phyloP scores from a whole-genome alignment of 2,329 filamentous ascomycete species.

The Alternaria triticina region DNA sequence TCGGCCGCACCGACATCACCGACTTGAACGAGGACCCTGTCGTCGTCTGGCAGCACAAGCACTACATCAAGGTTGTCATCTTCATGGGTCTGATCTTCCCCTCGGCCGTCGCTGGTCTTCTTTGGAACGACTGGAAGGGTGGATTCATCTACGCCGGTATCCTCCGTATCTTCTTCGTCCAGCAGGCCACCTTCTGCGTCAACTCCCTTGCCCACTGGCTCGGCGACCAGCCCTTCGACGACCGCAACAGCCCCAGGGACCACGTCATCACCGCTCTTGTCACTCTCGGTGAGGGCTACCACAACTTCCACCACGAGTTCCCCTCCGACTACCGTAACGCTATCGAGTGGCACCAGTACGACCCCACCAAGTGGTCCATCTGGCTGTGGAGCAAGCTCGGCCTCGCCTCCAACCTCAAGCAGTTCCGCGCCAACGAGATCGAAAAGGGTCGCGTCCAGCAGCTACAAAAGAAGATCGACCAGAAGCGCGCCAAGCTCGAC shows the following conservation, averaged over 20 bases:
- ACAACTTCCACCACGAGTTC: conserved; percentile 56
- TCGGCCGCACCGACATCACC: conserved; percentile 59
- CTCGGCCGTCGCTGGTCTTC: conserved; percentile 55
- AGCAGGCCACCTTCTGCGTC: conserved; percentile 62
- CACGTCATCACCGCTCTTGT: conserved; percentile 53
- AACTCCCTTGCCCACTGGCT: conserved; percentile 62
- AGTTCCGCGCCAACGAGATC: conserved; percentile 54
- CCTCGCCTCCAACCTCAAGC: conserved; percentile 52
- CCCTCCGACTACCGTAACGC: conserved; percentile 54
- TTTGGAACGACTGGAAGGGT: conserved; percentile 58
- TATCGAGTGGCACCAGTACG: conserved; percentile 52
- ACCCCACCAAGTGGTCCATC: conserved; percentile 55
- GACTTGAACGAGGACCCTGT: conserved; percentile 60
- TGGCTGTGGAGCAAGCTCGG: conserved; percentile 53
- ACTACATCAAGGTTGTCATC: conserved; percentile 57
- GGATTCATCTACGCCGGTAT: conserved; percentile 61
- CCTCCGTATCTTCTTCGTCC: conserved; percentile 60
- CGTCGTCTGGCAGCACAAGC: conserved; percentile 58
- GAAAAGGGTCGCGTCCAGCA: conserved; percentile 54
- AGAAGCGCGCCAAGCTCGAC: conserved; percentile 52
- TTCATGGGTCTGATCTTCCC: conserved; percentile 58
- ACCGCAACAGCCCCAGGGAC: conserved; percentile 53
- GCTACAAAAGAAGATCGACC: conserved; percentile 54
- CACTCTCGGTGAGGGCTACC: conserved; percentile 54
- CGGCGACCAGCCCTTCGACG: conserved; percentile 55